A percentile compares a stretch with the other conserved stretches of the same genome.
These are phyloP conservation scores for Lactarius tabidus DNA, from an alignment of 768 basidiomycete genomes.

Conservation along the genomic window DNA sequence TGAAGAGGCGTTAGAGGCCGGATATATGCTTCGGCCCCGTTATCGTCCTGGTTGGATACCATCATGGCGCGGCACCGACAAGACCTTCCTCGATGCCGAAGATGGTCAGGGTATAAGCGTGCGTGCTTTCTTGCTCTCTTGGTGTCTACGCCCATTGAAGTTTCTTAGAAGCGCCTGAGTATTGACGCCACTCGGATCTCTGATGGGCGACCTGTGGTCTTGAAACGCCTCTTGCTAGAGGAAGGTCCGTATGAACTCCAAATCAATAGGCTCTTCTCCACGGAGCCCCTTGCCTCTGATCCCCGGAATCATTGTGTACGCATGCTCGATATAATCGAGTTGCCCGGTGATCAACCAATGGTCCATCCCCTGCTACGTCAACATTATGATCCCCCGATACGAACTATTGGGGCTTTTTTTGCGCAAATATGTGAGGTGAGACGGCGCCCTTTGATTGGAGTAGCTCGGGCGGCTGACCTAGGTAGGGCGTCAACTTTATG, in stretches of 20 bases:
- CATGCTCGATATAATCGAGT: slow-evolving; percentile 4
- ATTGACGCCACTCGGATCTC: slow-evolving; percentile 16
- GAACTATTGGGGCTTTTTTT: slow-evolving; percentile 28
- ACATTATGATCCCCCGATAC: slow-evolving; percentile 29
- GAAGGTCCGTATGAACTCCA: slow-evolving; percentile 20
- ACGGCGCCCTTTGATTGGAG: not conserved
- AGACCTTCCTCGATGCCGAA: too few relatives aligned
- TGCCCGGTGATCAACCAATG: slow-evolving; percentile 15
- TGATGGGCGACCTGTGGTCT: slow-evolving; percentile 8
- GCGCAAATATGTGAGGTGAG: slow-evolving; percentile 26
- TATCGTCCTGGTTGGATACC: too few relatives aligned
- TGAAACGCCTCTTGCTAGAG: not conserved
- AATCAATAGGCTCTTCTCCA: slow-evolving; percentile 3
- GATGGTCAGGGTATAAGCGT: too few relatives aligned
- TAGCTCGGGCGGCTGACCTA: not conserved
- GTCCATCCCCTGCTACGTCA: slow-evolving; percentile 31
- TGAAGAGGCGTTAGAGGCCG: too few relatives aligned
- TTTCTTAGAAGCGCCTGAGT: not conserved
- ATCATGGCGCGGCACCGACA: too few relatives aligned
- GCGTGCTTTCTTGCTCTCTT: too few relatives aligned
- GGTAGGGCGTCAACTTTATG: slow-evolving; percentile 18
- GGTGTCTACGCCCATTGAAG: too few relatives aligned
- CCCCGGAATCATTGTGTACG: slow-evolving; percentile 14
- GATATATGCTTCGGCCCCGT: too few relatives aligned
- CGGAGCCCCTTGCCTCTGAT: slow-evolving; percentile 4